Evolutionary conservation across 164 flowering plant species (phyloP), one percentile per base, ranked within the genome.

Genomic region (Cinnamomum chago): DNA sequence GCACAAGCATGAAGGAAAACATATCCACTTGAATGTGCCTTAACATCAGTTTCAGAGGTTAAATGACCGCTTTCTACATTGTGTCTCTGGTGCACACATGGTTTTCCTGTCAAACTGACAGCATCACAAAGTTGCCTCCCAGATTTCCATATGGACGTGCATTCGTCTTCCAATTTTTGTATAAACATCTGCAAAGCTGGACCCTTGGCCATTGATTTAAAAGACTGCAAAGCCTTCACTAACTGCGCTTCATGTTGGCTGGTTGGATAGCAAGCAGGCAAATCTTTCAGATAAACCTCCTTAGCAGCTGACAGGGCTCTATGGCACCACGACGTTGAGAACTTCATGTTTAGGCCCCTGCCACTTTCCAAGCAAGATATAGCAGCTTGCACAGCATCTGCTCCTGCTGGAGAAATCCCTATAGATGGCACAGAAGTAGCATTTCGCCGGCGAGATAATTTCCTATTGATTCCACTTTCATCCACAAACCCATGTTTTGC

Each of bases 51-150:
- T 25, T 70, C 85, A 55, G 70, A 65, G 79, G 65, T 68, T 20
- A 67, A 71, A 71, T 71, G 82, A 73, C 58, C 80, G 73, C 47
- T 76, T 70, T 77, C 83, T 7, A 78, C 70, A 70, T 74, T 82
- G 70, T 94, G 98, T 68, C 89, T 88, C 77, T 86, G 94, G 80
- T 94, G 95, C 84, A 89, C 84, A 76, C 98, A 94, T n/a, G 95
- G 92, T 76, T 88, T 91, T 77, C 98, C 97, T 12, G 97, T 92
- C 84, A 94, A 86, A 90, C 98, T 94, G 71, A 91, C 79, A 28
- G 96, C 97, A 85, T 92, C 98, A 78, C 98, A 94, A 13, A 88
- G 86, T 74, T 91, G 98, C 84, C 98, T 88, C 65, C 96, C 98
- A 69, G 94, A 88, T 78, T 62, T 85, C 98, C 98, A 94, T 28